Conservation (phyloP, 2,329 filamentous ascomycete species). For the Xylaria sp. region DNA sequence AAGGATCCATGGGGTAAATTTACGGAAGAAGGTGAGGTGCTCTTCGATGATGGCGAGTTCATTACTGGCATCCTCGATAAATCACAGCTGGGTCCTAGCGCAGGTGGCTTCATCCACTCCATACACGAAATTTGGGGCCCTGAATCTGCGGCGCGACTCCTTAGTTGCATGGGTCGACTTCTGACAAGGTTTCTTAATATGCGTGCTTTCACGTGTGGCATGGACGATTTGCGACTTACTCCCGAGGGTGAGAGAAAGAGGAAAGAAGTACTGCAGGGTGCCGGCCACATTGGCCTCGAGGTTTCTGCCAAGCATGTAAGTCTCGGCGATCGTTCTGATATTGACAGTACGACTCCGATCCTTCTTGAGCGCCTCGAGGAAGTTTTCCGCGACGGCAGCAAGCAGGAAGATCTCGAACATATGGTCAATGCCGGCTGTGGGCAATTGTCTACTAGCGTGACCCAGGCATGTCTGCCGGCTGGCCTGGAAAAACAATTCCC, state of each 20-base stretch:
- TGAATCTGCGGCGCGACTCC: conserved; percentile 82
- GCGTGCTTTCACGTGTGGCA: conserved; percentile 95
- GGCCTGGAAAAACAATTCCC: conserved; percentile 93
- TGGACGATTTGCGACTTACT: conserved; percentile 93
- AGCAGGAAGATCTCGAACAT: conserved; percentile 90
- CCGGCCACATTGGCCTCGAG: conserved; percentile 76
- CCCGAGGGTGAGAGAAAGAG: conserved; percentile 79
- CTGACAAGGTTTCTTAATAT: conserved; percentile 92
- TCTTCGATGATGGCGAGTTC: conserved; percentile 88
- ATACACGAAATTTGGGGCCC: conserved; percentile 95
- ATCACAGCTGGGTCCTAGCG: conserved; percentile 88
- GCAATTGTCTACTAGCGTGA: conserved; percentile 81
- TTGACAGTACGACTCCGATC: conserved; percentile 72
- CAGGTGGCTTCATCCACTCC: conserved; percentile 88
- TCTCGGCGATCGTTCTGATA: conserved; percentile 69
- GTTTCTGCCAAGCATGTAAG: conserved; percentile 91
- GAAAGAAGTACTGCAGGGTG: conserved; percentile 73
- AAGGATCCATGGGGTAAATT: conserved; percentile 81
- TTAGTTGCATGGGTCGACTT: conserved; percentile 89
- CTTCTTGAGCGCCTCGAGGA: conserved; percentile 84
- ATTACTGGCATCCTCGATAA: conserved; percentile 95
- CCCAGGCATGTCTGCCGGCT: conserved; percentile 79
- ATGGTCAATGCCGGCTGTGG: conserved; percentile 79
- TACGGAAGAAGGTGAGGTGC: conserved; percentile 81
- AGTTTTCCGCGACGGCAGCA: conserved; percentile 88